These are phyloP conservation scores for Rhodotorula sp. DNA, from an alignment of 1,284 basidiomycete species.

Conservation along the genomic window DNA sequence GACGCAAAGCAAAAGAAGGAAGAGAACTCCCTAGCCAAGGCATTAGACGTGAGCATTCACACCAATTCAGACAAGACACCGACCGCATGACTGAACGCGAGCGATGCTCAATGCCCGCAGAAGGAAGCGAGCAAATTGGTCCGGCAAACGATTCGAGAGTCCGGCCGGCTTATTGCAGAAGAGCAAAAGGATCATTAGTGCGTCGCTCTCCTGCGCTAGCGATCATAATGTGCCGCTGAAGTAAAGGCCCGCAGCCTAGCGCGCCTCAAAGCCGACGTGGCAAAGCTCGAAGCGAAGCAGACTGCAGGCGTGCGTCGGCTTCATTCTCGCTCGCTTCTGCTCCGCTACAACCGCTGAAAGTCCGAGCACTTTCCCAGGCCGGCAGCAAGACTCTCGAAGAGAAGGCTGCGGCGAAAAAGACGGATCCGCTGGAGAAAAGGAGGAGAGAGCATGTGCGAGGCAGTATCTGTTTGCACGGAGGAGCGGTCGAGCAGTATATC, in stretches of 20 bases:
- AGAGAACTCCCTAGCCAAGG: no score
- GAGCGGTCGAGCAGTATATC: background rate
- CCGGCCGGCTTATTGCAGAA: background rate
- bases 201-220: background rate
- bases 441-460: conserved; percentile 4
- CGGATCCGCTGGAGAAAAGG: conserved; percentile 9
- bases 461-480: no score
- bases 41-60: no score
- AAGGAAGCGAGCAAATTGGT: conserved; percentile 1
- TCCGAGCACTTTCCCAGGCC: no score
- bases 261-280: conserved; percentile 19
- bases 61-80: no score
- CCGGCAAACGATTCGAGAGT: background rate
- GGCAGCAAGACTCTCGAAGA: background rate
- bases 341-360: no score
- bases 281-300: conserved; percentile 7
- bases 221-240: no score
- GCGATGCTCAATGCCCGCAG: background rate
- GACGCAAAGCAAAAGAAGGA: no score
- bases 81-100: no score
- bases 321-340: background rate
- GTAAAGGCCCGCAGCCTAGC: conserved; percentile 1
- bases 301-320: background rate
- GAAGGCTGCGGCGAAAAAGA: background rate
- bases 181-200: conserved; percentile 11